Percentiles rank a stretch among this genome's conserved stretches.
These are phyloP conservation scores for Vaccinium darrowii DNA, from an alignment of 148 eudicot species.

Conservation along the genomic window DNA sequence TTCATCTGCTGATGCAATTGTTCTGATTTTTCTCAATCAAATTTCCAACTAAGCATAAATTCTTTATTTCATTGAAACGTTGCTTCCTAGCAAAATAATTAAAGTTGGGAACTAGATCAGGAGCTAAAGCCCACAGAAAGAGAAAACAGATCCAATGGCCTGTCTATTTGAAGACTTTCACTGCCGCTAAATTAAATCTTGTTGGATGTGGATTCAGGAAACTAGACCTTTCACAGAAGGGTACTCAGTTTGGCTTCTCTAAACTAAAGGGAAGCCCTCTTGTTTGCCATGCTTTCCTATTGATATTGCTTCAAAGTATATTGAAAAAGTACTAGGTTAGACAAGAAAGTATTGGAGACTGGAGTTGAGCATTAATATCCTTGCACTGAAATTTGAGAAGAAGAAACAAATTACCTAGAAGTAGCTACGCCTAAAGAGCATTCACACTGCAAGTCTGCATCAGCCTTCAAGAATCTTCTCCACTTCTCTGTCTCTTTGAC, in stretches of 20 bases:
- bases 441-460: background rate
- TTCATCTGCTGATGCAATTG: background rate
- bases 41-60: background rate
- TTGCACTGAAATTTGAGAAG: background rate
- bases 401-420: background rate
- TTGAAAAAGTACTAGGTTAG: background rate
- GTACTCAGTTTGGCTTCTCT: background rate
- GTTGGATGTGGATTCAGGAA: background rate
- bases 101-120: background rate
- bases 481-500: slow-evolving; percentile 45
- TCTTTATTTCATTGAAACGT: background rate
- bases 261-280: background rate
- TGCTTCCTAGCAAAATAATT: background rate
- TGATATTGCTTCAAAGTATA: background rate
- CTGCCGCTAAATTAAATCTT: background rate
- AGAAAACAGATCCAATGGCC: too few species aligned
- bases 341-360: background rate
- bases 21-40: background rate
- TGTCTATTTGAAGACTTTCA: background rate
- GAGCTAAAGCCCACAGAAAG: background rate
- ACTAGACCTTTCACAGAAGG: background rate
- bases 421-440: background rate
- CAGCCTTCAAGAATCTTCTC: slow-evolving; percentile 30
- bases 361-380: background rate
- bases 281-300: background rate